These are phyloP conservation scores for Lactarius trivialis DNA, from an alignment of 768 basidiomycete species.

Conservation along the genomic window DNA sequence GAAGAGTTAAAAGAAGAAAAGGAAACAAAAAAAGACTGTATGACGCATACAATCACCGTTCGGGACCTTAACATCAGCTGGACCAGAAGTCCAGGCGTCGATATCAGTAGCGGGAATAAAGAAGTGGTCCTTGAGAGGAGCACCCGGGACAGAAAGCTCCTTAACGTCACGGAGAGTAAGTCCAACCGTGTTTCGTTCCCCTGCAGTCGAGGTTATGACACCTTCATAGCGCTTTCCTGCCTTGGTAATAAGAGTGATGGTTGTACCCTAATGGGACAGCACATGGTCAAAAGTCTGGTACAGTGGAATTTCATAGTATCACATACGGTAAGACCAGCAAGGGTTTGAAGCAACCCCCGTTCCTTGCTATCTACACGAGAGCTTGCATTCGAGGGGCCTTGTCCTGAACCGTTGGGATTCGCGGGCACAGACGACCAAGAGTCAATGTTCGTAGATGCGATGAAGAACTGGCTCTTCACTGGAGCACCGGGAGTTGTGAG, in stretches of 20 bases:
- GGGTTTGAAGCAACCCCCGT: slow-evolving; percentile 56
- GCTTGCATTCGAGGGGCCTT: slow-evolving; percentile 22
- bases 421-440: slow-evolving; percentile 40
- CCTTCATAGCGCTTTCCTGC: slow-evolving; percentile 69
- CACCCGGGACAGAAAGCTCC: slow-evolving; percentile 60
- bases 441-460: slow-evolving; percentile 69
- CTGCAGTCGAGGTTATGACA: slow-evolving; percentile 50
- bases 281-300: slow-evolving; percentile 18
- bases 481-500: slow-evolving; percentile 56
- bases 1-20: neutral
- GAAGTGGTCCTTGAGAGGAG: slow-evolving; percentile 60
- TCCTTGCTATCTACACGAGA: slow-evolving; percentile 40
- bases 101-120: slow-evolving; percentile 72
- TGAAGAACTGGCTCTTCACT: slow-evolving; percentile 60
- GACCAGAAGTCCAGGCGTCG: slow-evolving; percentile 65
- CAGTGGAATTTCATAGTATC: slow-evolving; percentile 9
- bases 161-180: slow-evolving; percentile 73
- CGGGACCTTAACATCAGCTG: slow-evolving; percentile 60
- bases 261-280: slow-evolving; percentile 52
- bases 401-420: slow-evolving; percentile 38
- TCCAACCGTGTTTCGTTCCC: slow-evolving; percentile 63
- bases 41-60: slow-evolving; percentile 63
- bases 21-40: slow-evolving; percentile 1
- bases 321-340: slow-evolving; percentile 68
- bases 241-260: slow-evolving; percentile 70